Percentiles rank a stretch among this genome's conserved stretches.
Evolutionary conservation across 371 early-diverging fungal genomes (phyloP).

Genomic region (Rhizomucor pusillus): DNA sequence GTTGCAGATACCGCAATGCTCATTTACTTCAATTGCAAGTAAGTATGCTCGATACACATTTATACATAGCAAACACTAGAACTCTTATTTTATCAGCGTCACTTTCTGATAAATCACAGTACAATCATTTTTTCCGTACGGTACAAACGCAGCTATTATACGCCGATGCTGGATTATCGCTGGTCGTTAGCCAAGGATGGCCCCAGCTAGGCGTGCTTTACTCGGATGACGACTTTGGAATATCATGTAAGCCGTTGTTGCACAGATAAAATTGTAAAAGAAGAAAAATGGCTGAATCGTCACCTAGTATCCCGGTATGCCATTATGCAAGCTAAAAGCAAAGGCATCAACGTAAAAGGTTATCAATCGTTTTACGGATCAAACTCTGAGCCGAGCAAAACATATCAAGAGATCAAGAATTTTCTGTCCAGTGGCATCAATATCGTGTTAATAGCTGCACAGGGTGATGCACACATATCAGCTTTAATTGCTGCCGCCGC

Average conservation of each 20-base stretch:
- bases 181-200: slow-evolving; percentile 55
- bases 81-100: slow-evolving; percentile 32
- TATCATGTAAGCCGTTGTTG: slow-evolving; percentile 33
- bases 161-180: slow-evolving; percentile 48
- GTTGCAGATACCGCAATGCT: slow-evolving; percentile 59
- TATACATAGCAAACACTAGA: neutral
- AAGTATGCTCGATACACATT: slow-evolving; percentile 6
- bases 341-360: slow-evolving; percentile 39
- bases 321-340: slow-evolving; percentile 32
- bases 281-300: neutral
- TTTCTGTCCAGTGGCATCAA: slow-evolving; percentile 41
- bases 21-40: slow-evolving; percentile 58
- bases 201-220: slow-evolving; percentile 47
- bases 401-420: slow-evolving; percentile 17
- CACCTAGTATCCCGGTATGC: slow-evolving; percentile 47
- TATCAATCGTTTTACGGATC: slow-evolving; percentile 46
- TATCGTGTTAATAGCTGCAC: slow-evolving; percentile 49
- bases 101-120: slow-evolving; percentile 52
- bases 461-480: slow-evolving; percentile 36
- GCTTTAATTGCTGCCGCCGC: slow-evolving; percentile 36
- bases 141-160: slow-evolving; percentile 50
- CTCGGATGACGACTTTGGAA: slow-evolving; percentile 51
- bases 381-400: slow-evolving; percentile 14
- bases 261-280: neutral
- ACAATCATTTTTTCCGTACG: slow-evolving; percentile 55